A percentile compares a stretch with the other conserved stretches of the same genome.
Evolutionary conservation across 306 rosid genomes (phyloP).

Genomic region (Lithocarpus polystachyus): DNA sequence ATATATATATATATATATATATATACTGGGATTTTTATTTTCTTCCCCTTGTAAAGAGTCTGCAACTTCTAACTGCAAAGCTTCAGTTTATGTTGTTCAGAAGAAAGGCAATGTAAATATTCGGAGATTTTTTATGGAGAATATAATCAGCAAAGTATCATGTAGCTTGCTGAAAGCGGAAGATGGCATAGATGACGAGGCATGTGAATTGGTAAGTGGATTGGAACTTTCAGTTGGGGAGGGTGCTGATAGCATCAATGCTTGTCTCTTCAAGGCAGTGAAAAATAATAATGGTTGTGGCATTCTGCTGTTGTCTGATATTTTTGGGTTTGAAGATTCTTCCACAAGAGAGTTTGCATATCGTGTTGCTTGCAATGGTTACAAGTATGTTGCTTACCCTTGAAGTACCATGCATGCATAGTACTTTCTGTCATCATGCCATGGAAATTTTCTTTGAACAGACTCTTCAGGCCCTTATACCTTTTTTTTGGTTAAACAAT

Average conservation of each 20-base stretch:
- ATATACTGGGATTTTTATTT: background rate
- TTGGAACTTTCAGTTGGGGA: conserved; percentile 68
- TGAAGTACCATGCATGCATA: background rate
- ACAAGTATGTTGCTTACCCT: conserved; percentile 51
- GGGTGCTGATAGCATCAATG: conserved; percentile 42
- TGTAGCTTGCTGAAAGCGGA: conserved; percentile 46
- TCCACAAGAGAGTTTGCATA: conserved; percentile 76
- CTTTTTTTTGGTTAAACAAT: conserved; percentile 7
- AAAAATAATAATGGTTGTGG: conserved; percentile 78
- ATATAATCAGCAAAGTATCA: conserved; percentile 30
- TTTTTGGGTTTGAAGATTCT: conserved; percentile 69
- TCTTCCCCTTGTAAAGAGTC: background rate
- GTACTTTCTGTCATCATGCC: background rate
- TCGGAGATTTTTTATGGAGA: conserved; percentile 26
- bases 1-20: background rate
- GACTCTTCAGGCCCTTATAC: background rate
- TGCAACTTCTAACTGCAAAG: conserved; percentile 33
- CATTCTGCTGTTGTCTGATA: conserved; percentile 68
- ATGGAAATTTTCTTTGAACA: background rate
- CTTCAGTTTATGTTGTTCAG: conserved; percentile 58
- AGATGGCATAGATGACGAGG: conserved; percentile 46
- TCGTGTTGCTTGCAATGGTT: conserved; percentile 78
- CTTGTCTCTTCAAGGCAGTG: conserved; percentile 72
- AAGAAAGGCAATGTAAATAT: conserved; percentile 37
- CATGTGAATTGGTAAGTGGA: conserved; percentile 75